Conservation (phyloP, 331 rosid species). For the Rosa hybrid region DNA sequence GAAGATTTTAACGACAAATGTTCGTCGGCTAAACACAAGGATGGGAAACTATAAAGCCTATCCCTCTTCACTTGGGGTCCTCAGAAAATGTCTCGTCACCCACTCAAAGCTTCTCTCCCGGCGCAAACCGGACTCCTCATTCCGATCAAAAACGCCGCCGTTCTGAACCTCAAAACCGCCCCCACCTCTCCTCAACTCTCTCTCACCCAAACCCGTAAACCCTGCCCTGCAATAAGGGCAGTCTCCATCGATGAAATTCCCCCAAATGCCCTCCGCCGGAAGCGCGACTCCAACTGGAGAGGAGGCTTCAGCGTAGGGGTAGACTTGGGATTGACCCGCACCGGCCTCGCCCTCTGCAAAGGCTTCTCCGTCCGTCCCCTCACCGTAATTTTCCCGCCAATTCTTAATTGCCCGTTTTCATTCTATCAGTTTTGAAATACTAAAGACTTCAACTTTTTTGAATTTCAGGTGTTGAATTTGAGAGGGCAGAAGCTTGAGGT, state of each 20-base stretch:
- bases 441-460: neutral
- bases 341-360: conserved; percentile 84
- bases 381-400: conserved; percentile 39
- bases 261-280: conserved; percentile 76
- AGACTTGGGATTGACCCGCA: conserved; percentile 82
- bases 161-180: neutral
- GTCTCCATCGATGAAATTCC: conserved; percentile 40
- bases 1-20: no score
- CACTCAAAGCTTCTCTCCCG: neutral
- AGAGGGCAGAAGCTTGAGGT: conserved; percentile 85
- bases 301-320: conserved; percentile 90
- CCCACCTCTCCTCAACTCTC: neutral
- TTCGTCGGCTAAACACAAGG: no score
- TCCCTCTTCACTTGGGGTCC: neutral
- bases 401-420: neutral
- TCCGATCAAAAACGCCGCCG: neutral
- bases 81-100: conserved; percentile 15
- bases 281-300: conserved; percentile 63
- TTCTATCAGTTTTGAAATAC: neutral
- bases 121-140: neutral
- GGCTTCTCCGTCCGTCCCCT: conserved; percentile 81
- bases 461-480: conserved; percentile 71
- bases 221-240: conserved; percentile 1
- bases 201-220: neutral
- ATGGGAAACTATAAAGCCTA: neutral